Base-by-base conservation (phyloP, 805 yeast species). In the Metschnikowia reukaufii region DNA sequence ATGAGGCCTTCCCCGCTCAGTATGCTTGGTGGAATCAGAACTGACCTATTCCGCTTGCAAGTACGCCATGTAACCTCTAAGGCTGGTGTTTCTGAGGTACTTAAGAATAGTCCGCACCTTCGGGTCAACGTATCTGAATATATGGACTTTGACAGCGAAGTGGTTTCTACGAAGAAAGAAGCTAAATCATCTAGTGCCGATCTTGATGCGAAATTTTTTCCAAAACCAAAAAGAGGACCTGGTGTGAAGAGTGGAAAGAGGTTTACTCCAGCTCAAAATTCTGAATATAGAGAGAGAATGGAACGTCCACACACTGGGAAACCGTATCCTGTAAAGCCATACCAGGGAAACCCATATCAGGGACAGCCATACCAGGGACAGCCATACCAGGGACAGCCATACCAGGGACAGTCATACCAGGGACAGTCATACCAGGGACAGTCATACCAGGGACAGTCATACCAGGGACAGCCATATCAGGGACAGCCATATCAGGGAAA, bases 61-160 rank as follows among this genome's bases (percentile, higher is more conserved):
- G 32, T 7, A 19, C 42, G 47, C 23, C 37, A 31, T 19, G 13
- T 21, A 12, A 16, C 42, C 9, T 16, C 27, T 9, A 43, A 43
- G 29, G 25, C 15, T 15, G 47, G 42, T 23, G 47, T 36, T 10
- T 21, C 47, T 10, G 47, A 37, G 19, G 37, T 37, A 23, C 42
- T 37, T 23, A 31, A 32, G 37, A 43, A 43, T 15, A 43, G 42
- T 15, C 42, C 36, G 17, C 36, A 43, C 9, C 36, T 43, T 12
- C 47, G 47, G 18, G 42, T 37, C 32, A 43, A 43, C 17, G 42
- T 43, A 7, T 37, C 42, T 32, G 42, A 43, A 30, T 19, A 23
- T n/a, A 16, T 23, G 17, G 45, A 42, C 6, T 18, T 42, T 12
- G 40, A 42, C 15, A 31, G 29, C 9, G 38, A 35, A 27, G 35